Percentiles rank a stretch among this genome's conserved stretches.
phyloP scores from a whole-genome alignment of 1,139 yeast genomes.

The Pichia sp. region DNA sequence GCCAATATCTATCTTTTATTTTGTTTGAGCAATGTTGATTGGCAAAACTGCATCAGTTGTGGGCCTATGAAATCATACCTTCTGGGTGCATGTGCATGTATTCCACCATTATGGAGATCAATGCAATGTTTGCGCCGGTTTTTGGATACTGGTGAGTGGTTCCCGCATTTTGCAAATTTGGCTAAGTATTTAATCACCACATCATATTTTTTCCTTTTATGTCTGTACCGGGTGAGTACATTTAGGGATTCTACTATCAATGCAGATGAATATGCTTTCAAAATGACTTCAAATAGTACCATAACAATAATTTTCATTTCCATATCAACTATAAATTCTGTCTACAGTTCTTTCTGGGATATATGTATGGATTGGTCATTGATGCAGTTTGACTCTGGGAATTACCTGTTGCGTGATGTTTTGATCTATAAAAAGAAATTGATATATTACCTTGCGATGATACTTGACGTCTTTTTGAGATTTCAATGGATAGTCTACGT shows the following conservation, averaged over 20 bases:
- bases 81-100: conserved; percentile 74
- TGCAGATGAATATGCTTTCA: conserved; percentile 18
- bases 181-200: conserved; percentile 63
- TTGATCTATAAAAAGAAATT: conserved; percentile 49
- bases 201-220: conserved; percentile 61
- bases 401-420: conserved; percentile 57
- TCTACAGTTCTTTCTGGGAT: conserved; percentile 70
- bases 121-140: conserved; percentile 88
- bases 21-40: conserved; percentile 67
- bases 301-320: conserved; percentile 5
- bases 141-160: conserved; percentile 89
- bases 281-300: neutral
- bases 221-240: conserved; percentile 67
- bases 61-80: conserved; percentile 71
- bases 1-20: conserved; percentile 81
- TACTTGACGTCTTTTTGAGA: conserved; percentile 64
- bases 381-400: conserved; percentile 54
- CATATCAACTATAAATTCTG: conserved; percentile 5
- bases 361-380: conserved; percentile 94
- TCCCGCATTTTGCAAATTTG: conserved; percentile 93
- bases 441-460: conserved; percentile 69
- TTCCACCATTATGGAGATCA: conserved; percentile 88
- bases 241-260: conserved; percentile 49
- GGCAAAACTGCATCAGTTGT: conserved; percentile 58
- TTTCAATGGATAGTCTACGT: conserved; percentile 90